These are phyloP conservation scores for Austroboletus olivaceoglutinosus DNA, from an alignment of 1,284 basidiomycete species.

Conservation along the genomic window DNA sequence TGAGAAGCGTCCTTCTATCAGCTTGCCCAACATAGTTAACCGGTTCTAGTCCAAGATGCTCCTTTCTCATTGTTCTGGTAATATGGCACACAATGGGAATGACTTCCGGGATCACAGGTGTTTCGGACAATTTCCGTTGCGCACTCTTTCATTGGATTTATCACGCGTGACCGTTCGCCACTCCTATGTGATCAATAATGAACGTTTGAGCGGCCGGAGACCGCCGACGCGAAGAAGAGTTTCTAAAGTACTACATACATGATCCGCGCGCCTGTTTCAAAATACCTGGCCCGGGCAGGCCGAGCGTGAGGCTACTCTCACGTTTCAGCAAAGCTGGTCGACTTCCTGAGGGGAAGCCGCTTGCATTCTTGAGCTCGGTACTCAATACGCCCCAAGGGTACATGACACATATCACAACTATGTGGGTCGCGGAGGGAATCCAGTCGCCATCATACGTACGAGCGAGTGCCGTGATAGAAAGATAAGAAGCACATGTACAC, in stretches of 20 bases:
- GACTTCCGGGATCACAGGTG: not conserved
- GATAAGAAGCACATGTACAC: conserved; percentile 20
- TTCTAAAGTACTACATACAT: not conserved
- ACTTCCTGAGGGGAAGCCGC: too few relatives aligned
- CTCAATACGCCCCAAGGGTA: not conserved
- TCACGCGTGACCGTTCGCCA: not conserved
- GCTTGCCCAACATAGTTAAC: too few relatives aligned
- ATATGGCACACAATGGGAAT: too few relatives aligned
- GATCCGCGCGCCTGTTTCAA: too few relatives aligned
- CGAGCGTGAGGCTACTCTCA: too few relatives aligned
- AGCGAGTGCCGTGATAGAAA: not conserved
- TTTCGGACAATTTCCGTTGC: not conserved
- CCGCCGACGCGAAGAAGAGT: conserved; percentile 3
- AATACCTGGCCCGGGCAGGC: not conserved
- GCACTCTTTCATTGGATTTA: not conserved
- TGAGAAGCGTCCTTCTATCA: too few relatives aligned
- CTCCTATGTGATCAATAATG: not conserved
- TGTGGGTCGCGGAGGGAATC: conserved; percentile 10
- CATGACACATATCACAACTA: conserved; percentile 5
- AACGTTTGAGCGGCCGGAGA: conserved; percentile 3
- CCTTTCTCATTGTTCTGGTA: too few relatives aligned
- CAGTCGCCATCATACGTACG: conserved; percentile 15
- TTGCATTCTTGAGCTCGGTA: too few relatives aligned
- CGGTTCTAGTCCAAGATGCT: too few relatives aligned
- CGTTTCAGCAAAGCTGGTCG: too few relatives aligned